Percentiles rank a stretch among this genome's conserved stretches.
Conservation (phyloP, 345 rosid species). For the Brassica rapa region DNA sequence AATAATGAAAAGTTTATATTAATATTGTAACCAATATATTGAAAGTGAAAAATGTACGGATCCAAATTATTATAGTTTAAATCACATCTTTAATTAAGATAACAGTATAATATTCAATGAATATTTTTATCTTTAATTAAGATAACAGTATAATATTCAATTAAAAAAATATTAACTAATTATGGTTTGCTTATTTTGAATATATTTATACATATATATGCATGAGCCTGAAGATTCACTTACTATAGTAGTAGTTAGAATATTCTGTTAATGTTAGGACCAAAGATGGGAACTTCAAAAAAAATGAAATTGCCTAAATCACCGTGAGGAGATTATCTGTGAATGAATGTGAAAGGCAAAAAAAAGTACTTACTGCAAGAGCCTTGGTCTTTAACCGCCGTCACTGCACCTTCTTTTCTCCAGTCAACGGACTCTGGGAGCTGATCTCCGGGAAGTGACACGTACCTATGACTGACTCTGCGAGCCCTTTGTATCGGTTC, state of each 20-base stretch:
- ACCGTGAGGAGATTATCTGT: not conserved
- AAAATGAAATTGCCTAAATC: not conserved
- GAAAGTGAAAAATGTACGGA: not conserved
- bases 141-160: not conserved
- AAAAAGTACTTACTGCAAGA: constrained; percentile 55
- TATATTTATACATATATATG: not conserved
- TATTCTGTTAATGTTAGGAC: not conserved
- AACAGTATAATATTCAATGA: not conserved
- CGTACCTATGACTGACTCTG: constrained; percentile 46
- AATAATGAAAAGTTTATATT: not conserved
- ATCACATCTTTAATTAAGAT: not conserved
- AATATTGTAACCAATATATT: not conserved
- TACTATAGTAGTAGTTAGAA: not conserved
- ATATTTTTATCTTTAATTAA: not conserved
- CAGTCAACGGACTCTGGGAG: constrained; percentile 72
- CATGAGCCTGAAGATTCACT: not conserved
- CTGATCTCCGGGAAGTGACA: constrained; percentile 52
- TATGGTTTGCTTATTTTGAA: not conserved
- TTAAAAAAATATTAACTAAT: not conserved
- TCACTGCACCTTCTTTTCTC: constrained; percentile 79
- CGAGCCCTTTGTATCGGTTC: constrained; percentile 37
- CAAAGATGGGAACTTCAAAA: not conserved
- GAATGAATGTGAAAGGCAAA: not conserved
- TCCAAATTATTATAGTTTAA: not conserved
- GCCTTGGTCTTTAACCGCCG: constrained; percentile 71